phyloP scores from a whole-genome alignment of 306 rosid species.

The Quillaja saponaria region DNA sequence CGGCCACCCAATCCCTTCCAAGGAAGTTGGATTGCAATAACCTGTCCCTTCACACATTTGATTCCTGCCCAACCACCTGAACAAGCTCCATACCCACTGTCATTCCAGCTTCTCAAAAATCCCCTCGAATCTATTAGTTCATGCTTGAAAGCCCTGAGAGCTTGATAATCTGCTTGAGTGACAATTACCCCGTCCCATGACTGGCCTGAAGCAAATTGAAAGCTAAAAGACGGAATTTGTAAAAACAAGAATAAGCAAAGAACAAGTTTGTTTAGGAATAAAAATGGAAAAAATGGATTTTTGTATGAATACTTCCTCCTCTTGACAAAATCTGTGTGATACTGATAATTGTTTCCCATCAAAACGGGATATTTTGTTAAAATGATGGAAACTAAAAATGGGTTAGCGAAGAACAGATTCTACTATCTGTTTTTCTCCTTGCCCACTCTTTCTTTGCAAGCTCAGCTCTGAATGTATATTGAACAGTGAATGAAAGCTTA shows the following conservation, averaged over 20 bases:
- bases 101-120: slow-evolving; percentile 77
- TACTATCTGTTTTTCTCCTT: neutral
- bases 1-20: slow-evolving; percentile 85
- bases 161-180: slow-evolving; percentile 56
- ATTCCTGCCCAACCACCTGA: slow-evolving; percentile 92
- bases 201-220: slow-evolving; percentile 44
- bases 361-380: slow-evolving; percentile 12
- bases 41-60: slow-evolving; percentile 86
- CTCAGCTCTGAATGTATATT: slow-evolving; percentile 2
- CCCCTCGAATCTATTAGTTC: slow-evolving; percentile 68
- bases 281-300: neutral
- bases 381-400: slow-evolving; percentile 10
- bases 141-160: slow-evolving; percentile 64
- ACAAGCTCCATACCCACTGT: slow-evolving; percentile 72
- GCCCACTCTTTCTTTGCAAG: neutral
- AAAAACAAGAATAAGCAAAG: slow-evolving; percentile 34
- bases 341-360: slow-evolving; percentile 54
- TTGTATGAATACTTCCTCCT: no score
- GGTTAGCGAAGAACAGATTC: slow-evolving; percentile 16
- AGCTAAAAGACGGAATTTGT: slow-evolving; percentile 29
- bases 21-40: slow-evolving; percentile 88
- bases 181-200: slow-evolving; percentile 66
- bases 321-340: slow-evolving; percentile 22
- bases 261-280: slow-evolving; percentile 3
- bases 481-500: slow-evolving; percentile 8